Base-by-base conservation (phyloP, 495 filamentous ascomycete genomes). In the Penicillium macrosclerotiorum region DNA sequence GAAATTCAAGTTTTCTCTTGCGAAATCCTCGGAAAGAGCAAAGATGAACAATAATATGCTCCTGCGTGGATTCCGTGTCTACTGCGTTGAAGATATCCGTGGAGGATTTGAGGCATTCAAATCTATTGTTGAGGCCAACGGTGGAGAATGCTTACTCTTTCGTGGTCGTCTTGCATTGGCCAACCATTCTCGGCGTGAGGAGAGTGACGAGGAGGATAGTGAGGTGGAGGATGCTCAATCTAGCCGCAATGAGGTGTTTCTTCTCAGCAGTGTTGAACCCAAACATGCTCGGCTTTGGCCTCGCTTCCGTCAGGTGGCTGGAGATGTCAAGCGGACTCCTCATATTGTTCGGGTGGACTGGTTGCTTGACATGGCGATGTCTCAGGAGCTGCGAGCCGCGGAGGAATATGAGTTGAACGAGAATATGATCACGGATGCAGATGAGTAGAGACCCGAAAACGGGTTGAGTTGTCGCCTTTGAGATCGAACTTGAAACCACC, bases 351-450 rank as follows among this genome's bases (percentile, higher is more conserved):
- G 74, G 14, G 75, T 84, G 14, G 90, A 97, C 55, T 99, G 94
- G 94, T 60, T 97, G 52, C 67, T 97, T 54, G 84, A 90, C 47
- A 81, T 89, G 49, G 88, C 89, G 3, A 90, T 97, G 87, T 82
- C 78, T 43, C 93, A 99, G 69, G 71, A 86, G 57, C 52, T 88
- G 35, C 72, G 71, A 14, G 84, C 83, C 63, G 71, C 81, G 30
- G 75, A 82, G 22, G 73, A 71, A 42, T 95, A 89, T 65, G 68
- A 72, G 54, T 48, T 76, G 53, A 58, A 48, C 9, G 71, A 73
- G 34, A 61, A 63, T 6, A 70, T 61, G 57, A 50, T 53, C 5
- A 54, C 51, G 24, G 41, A 57, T 20, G 42, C 36, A 27, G 57
- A 68, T 12, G 53, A 69, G 39, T 69, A 52, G 48, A n/a, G 38